phyloP scores from a whole-genome alignment of 2,329 filamentous ascomycete genomes.

The Colletotrichum echinochloae region DNA sequence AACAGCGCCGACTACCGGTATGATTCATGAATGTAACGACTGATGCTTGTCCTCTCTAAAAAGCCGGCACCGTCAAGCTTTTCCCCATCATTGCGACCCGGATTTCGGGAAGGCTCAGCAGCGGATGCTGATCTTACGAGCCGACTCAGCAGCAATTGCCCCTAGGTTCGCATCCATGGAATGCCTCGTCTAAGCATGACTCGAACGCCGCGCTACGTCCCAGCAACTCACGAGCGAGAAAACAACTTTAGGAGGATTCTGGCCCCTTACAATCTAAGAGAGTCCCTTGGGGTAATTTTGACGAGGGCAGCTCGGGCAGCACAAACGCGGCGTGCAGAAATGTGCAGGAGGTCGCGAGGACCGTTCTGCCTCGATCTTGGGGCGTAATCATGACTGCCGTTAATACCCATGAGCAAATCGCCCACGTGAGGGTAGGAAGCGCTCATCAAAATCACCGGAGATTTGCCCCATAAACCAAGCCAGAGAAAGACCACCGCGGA shows the following conservation, averaged over 20 bases:
- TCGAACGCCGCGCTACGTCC: background rate
- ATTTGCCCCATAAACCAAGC: background rate
- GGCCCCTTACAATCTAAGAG: background rate
- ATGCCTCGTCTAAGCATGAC: background rate
- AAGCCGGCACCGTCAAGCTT: background rate
- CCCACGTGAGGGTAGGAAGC: background rate
- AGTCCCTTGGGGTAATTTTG: background rate
- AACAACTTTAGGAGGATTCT: too few species aligned
- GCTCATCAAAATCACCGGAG: background rate
- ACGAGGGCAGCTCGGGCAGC: background rate
- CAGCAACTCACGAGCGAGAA: background rate
- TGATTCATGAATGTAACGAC: background rate
- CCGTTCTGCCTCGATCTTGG: background rate
- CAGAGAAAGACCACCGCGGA: background rate
- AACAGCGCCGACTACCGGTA: background rate
- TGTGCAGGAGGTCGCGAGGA: background rate
- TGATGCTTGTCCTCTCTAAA: background rate
- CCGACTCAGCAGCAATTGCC: background rate
- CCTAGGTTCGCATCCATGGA: background rate
- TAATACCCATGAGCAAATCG: background rate
- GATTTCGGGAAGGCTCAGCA: background rate
- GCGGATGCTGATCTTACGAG: background rate
- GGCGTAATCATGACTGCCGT: background rate
- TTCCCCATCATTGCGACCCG: background rate
- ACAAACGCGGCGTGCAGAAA: background rate